These are phyloP conservation scores for Hypoxylon crocopeplum DNA, from an alignment of 495 filamentous ascomycete genomes.

Conservation along the genomic window DNA sequence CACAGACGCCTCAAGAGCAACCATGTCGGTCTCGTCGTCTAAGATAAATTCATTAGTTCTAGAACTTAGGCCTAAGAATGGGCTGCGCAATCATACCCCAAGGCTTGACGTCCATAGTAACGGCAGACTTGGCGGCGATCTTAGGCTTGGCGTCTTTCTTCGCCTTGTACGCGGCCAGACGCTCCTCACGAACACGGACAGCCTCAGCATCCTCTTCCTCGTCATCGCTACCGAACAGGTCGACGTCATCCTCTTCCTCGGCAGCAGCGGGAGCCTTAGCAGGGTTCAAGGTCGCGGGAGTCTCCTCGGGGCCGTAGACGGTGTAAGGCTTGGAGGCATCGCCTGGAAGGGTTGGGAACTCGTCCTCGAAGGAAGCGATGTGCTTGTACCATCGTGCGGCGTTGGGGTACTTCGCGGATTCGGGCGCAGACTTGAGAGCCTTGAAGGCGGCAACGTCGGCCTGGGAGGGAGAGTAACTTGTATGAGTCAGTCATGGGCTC, in stretches of 20 bases:
- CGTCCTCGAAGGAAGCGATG: conserved; percentile 86
- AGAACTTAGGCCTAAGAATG: neutral
- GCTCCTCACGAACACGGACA: conserved; percentile 79
- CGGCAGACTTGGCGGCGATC: conserved; percentile 90
- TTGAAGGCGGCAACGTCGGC: conserved; percentile 96
- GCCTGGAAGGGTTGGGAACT: conserved; percentile 89
- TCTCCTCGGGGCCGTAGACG: conserved; percentile 86
- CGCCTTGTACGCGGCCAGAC: conserved; percentile 90
- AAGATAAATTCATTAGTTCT: conserved; percentile 29
- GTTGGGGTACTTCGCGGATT: conserved; percentile 86
- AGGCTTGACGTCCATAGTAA: conserved; percentile 96
- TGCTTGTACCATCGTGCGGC: conserved; percentile 99
- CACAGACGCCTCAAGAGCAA: conserved; percentile 79
- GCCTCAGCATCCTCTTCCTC: conserved; percentile 94
- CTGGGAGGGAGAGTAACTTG: conserved; percentile 84
- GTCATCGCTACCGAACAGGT: conserved; percentile 87
- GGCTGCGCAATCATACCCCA: conserved; percentile 76
- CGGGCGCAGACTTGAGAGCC: conserved; percentile 76
- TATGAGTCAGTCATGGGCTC: conserved; percentile 27
- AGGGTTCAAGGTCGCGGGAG: conserved; percentile 77
- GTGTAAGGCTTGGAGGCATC: conserved; percentile 88
- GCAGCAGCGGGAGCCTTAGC: conserved; percentile 83
- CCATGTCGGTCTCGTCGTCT: conserved; percentile 94
- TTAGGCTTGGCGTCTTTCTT: conserved; percentile 96
- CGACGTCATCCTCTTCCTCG: conserved; percentile 83